Conservation (phyloP, 805 yeast species). For the Candida ovalis region DNA sequence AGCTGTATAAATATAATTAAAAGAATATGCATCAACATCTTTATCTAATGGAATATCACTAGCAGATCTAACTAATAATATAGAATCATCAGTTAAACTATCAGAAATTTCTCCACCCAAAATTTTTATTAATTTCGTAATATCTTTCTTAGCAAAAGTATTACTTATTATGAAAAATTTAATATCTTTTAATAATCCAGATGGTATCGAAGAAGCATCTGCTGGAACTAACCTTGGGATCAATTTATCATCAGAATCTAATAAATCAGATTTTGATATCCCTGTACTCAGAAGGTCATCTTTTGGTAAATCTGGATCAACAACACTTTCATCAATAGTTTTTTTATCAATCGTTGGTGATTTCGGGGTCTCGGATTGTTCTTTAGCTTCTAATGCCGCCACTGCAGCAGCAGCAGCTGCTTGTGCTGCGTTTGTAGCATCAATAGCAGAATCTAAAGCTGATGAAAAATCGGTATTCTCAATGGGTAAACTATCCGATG, state of each 20-base stretch:
- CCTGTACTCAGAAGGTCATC: not conserved
- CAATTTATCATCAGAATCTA: not conserved
- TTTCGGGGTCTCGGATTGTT: not conserved
- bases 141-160: constrained; percentile 11
- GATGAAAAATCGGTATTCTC: constrained; percentile 9
- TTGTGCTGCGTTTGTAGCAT: constrained; percentile 7
- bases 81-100: constrained; percentile 5
- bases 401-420: constrained; percentile 10
- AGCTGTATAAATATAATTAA: constrained; percentile 21
- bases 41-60: constrained; percentile 12
- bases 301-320: not conserved
- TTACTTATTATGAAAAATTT: constrained; percentile 17
- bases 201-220: not conserved
- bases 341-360: not conserved
- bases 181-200: not conserved
- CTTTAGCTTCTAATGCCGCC: constrained; percentile 6
- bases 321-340: not conserved
- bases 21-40: constrained; percentile 18
- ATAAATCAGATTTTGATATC: not conserved
- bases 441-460: constrained; percentile 4
- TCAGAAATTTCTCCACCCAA: constrained; percentile 23
- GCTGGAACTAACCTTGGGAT: not conserved
- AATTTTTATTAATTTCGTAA: constrained; percentile 15
- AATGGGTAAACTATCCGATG: not conserved
- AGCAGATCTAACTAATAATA: constrained; percentile 18